Evolutionary conservation across 1,284 basidiomycete species (phyloP).

Genomic region (Malassezia dermatis): DNA sequence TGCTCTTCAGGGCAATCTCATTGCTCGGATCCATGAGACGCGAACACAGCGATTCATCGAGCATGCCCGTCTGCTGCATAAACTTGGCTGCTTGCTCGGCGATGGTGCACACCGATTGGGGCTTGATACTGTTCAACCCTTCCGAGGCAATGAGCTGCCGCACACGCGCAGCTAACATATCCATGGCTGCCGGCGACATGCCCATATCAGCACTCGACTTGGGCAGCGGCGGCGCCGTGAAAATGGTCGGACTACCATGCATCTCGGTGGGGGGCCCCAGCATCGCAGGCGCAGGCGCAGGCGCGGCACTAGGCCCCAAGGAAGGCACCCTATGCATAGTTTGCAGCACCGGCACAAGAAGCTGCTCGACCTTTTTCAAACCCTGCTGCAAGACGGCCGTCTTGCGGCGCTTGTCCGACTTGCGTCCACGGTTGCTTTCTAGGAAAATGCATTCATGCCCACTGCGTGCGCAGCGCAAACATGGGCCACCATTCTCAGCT

Average conservation of each 20-base stretch:
- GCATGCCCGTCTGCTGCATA: slow-evolving; percentile 7
- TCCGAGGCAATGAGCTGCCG: not conserved
- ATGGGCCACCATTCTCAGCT: slow-evolving; percentile 79
- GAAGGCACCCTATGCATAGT: slow-evolving; percentile 19
- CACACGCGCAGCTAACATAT: slow-evolving; percentile 5
- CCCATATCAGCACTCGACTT: not conserved
- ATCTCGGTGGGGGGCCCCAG: not conserved
- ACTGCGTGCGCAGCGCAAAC: slow-evolving; percentile 55
- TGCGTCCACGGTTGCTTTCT: slow-evolving; percentile 45
- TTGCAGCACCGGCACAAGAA: slow-evolving; percentile 35
- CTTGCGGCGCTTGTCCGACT: slow-evolving; percentile 41
- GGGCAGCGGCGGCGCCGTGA: not conserved
- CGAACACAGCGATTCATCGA: not conserved
- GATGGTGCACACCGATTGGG: not conserved
- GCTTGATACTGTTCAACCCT: not conserved
- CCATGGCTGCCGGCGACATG: not conserved
- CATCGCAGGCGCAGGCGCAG: not conserved
- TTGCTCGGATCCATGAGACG: not conserved
- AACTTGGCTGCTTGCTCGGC: slow-evolving; percentile 2
- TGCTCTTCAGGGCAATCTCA: not conserved
- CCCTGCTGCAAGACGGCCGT: slow-evolving; percentile 40
- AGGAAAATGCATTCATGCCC: slow-evolving; percentile 44
- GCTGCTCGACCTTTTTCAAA: slow-evolving; percentile 44
- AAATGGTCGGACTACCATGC: not conserved
- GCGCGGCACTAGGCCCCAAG: not conserved